Conservation (phyloP, 2,329 filamentous ascomycete genomes). For the Orbilia oligospora region DNA sequence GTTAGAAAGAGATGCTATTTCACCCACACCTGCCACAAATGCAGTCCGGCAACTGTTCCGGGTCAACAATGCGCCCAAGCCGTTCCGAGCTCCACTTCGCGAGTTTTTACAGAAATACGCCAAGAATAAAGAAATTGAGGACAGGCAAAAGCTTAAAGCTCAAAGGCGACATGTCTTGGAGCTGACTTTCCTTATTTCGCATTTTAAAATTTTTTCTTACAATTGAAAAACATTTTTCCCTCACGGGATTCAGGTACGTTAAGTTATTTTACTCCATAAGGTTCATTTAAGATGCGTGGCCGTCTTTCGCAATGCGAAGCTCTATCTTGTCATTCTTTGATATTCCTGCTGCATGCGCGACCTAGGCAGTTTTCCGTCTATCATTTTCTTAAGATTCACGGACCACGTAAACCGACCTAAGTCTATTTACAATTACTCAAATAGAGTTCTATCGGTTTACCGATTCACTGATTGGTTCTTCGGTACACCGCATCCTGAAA, state of each 20-base stretch:
- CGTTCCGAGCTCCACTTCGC: constrained; percentile 20
- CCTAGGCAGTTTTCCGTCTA: no score
- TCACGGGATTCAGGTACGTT: no score
- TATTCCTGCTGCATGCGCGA: no score
- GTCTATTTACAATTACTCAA: no score
- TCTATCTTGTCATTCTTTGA: no score
- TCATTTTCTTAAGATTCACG: no score
- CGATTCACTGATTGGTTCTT: not conserved
- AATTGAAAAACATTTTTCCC: no score
- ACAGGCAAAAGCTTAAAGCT: constrained; percentile 20
- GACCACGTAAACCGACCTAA: no score
- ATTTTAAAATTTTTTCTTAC: not conserved
- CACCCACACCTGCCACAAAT: not conserved
- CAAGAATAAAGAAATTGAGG: constrained; percentile 11
- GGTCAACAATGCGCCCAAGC: not conserved
- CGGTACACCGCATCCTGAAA: not conserved
- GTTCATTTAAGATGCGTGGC: not conserved
- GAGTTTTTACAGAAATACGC: constrained; percentile 3
- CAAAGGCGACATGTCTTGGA: not conserved
- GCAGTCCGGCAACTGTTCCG: constrained; percentile 22
- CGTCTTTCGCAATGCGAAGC: not conserved
- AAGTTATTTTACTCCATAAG: not conserved
- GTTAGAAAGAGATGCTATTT: not conserved
- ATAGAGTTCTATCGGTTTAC: not conserved
- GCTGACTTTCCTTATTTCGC: constrained; percentile 1